phyloP scores from a whole-genome alignment of 2,329 filamentous ascomycete genomes.

The Aspergillus sergii region DNA sequence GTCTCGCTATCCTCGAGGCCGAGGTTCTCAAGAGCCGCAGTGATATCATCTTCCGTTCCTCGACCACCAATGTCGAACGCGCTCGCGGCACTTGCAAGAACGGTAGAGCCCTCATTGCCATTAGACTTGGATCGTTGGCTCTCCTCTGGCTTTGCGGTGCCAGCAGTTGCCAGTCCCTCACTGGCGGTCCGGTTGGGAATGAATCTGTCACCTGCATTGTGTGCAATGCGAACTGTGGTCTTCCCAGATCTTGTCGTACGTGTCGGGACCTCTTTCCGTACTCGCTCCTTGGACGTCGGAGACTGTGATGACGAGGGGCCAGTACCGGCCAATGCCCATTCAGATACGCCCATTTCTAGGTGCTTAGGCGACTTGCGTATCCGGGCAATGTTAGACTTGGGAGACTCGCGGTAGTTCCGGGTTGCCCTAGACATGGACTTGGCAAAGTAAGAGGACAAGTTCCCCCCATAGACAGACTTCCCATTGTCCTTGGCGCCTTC shows the following conservation, averaged over 20 bases:
- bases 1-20: constrained; percentile 75
- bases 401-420: constrained; percentile 74
- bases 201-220: constrained; percentile 85
- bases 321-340: constrained; percentile 87
- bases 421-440: constrained; percentile 56
- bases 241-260: constrained; percentile 59
- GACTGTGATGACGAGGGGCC: constrained; percentile 61
- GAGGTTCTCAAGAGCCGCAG: constrained; percentile 77
- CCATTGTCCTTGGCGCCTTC: constrained; percentile 57
- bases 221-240: constrained; percentile 69
- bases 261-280: constrained; percentile 56
- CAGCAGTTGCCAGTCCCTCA: constrained; percentile 80
- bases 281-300: constrained; percentile 62
- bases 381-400: constrained; percentile 87
- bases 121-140: constrained; percentile 73
- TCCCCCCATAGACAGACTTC: constrained; percentile 77
- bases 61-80: constrained; percentile 65
- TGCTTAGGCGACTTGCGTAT: constrained; percentile 75
- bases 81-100: constrained; percentile 73
- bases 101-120: constrained; percentile 69
- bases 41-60: constrained; percentile 70
- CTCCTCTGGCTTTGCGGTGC: constrained; percentile 83
- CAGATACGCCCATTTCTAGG: constrained; percentile 87
- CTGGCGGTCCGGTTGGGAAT: constrained; percentile 92
- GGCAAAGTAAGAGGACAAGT: constrained; percentile 76